Base-by-base conservation (phyloP, 2,329 filamentous ascomycete genomes). In the Canariomyces notabilis region DNA sequence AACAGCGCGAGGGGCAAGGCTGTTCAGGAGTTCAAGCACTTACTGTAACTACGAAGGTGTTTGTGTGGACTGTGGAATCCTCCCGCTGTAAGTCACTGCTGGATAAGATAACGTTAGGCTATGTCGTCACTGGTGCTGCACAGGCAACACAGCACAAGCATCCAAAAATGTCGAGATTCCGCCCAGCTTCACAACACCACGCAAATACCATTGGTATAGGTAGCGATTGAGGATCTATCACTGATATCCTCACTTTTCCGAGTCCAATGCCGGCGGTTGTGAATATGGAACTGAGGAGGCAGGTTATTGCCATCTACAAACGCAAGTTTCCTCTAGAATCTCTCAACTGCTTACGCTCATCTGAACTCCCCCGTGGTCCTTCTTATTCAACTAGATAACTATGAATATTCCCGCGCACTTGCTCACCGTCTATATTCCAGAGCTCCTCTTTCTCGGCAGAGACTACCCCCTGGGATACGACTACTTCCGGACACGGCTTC, bases 231-330 rank as follows among this genome's bases (percentile, higher is more conserved):
- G 7, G 26, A 19, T 29, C 6, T 20, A 6, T 20, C 29, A 29
- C 6, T 11, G 12, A n/a, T 18, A 2, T 9, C 11, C 8, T 2
- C 11, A 14, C 15, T 16, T 5, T 26, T 15, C 9, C 15, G 36
- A 18, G 6, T 32, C 40, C 18, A n/a, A 56, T 51, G 49, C 19
- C 44, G 14, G 51, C 65, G 7, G 55, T 67, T 2, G 58, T 67
- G 0, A 83, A 78, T 54, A 67, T 71, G 2, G 69, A 77, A 50
- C 75, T 96, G 21, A 81, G 89, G 44, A 74, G 79, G 49, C 80
- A 93, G 62, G 90, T 95, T 37, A 86, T 95, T 53, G 76, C 78
- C 31, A 80, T 95, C 49, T 96, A 95, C 72, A 96, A 95, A 81
- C 87, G 89, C 88, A 61, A 12, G 53, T 47, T 6, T 12, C 16